Evolutionary conservation across 1,284 basidiomycete genomes (phyloP).

Genomic region (Cutaneotrichosporon cutaneum): DNA sequence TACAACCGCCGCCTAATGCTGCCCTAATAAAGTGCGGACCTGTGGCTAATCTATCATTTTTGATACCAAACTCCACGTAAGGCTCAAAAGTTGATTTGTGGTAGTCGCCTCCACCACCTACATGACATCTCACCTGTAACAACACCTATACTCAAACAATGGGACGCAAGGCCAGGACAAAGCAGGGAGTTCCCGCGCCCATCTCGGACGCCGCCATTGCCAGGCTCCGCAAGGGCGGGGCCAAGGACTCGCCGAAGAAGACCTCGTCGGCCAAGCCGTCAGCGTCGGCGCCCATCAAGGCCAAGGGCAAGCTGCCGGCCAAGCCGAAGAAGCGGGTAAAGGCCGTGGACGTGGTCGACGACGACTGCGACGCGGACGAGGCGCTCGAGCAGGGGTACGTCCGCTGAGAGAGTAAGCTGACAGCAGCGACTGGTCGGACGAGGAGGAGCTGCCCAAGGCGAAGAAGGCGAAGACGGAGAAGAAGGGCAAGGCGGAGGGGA

Average conservation of each 20-base stretch:
- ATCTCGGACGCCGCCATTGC: slow-evolving; percentile 53
- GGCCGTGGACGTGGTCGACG: slow-evolving; percentile 44
- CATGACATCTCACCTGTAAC: neutral
- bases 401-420: neutral
- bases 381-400: slow-evolving; percentile 46
- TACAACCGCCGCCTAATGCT: neutral
- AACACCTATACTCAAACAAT: slow-evolving; percentile 47
- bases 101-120: neutral
- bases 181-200: slow-evolving; percentile 75
- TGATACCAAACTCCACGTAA: neutral
- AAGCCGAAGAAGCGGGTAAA: slow-evolving; percentile 34
- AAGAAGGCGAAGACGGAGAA: slow-evolving; percentile 58
- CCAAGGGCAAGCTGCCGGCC: slow-evolving; percentile 10
- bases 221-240: slow-evolving; percentile 10
- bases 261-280: slow-evolving; percentile 26
- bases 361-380: slow-evolving; percentile 49
- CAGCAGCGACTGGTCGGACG: slow-evolving; percentile 49
- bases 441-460: slow-evolving; percentile 55
- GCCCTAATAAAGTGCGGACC: neutral
- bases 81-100: neutral
- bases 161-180: slow-evolving; percentile 88
- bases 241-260: slow-evolving; percentile 36
- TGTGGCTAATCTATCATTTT: neutral
- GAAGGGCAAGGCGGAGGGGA: slow-evolving; percentile 40
- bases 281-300: slow-evolving; percentile 31